Percentiles rank a stretch among this genome's conserved stretches.
Evolutionary conservation across 345 rosid species (phyloP).

Genomic region (Isatis tinctoria): DNA sequence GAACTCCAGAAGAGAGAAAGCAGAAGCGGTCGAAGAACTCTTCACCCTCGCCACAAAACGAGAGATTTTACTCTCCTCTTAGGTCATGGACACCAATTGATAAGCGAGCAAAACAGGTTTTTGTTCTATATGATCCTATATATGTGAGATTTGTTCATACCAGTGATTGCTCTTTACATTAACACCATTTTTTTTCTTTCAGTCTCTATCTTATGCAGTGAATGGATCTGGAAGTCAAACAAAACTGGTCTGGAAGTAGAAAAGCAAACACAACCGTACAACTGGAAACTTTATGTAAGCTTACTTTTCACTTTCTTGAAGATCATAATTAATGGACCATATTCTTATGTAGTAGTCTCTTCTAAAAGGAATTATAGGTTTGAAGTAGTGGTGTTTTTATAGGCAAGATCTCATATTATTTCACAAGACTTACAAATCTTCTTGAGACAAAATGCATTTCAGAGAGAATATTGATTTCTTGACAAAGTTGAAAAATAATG

Average conservation of each 20-base stretch:
- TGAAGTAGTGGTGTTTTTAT: not conserved
- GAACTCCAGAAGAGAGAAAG: constrained; percentile 49
- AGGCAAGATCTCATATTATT: no score
- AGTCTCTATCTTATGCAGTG: constrained; percentile 58
- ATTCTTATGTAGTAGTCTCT: not conserved
- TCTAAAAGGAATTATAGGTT: not conserved
- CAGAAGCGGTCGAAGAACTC: constrained; percentile 45
- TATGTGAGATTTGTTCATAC: not conserved
- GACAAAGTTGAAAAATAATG: constrained; percentile 9
- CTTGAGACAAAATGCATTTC: not conserved
- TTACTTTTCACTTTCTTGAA: not conserved
- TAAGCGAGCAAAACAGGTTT: constrained; percentile 70
- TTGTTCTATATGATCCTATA: not conserved
- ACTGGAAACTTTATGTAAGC: constrained; percentile 15
- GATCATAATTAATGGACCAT: not conserved
- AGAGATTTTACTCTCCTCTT: constrained; percentile 37
- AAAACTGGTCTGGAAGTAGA: constrained; percentile 71
- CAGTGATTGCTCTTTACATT: not conserved
- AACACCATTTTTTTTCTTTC: constrained; percentile 21
- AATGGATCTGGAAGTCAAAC: constrained; percentile 63
- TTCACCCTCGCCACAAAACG: constrained; percentile 35
- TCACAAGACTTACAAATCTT: not conserved
- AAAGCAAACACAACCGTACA: constrained; percentile 25
- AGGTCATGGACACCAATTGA: constrained; percentile 61
- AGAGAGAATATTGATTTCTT: not conserved